phyloP scores from a whole-genome alignment of 148 eudicot species.

The Chenopodium berlandieri region DNA sequence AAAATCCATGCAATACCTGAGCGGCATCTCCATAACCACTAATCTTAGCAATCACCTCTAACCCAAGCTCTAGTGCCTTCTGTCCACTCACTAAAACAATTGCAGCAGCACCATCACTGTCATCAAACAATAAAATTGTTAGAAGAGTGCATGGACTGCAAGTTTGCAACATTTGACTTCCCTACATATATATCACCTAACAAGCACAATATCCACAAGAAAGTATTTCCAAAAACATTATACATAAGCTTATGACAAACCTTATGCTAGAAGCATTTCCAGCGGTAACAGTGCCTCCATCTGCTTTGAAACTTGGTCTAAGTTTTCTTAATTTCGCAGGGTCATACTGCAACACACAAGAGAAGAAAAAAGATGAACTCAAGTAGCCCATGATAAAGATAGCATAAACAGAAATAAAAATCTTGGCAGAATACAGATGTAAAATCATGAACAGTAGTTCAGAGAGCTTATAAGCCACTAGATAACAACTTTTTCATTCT shows the following conservation, averaged over 20 bases:
- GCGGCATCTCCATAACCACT: constrained; percentile 96
- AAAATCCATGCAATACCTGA: constrained; percentile 47
- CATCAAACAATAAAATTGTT: constrained; percentile 15
- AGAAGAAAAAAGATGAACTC: not conserved
- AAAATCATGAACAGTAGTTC: not conserved
- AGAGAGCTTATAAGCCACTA: not conserved
- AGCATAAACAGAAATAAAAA: not conserved
- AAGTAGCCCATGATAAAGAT: not conserved
- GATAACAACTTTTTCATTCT: not conserved
- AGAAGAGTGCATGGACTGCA: not conserved
- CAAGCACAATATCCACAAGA: not conserved
- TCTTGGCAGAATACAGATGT: not conserved
- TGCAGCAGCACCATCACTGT: constrained; percentile 99
- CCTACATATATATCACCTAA: not conserved
- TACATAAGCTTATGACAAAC: constrained; percentile 31
- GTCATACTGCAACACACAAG: constrained; percentile 60
- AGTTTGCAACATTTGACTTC: not conserved
- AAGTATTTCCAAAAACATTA: not conserved
- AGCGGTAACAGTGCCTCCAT: constrained; percentile 91
- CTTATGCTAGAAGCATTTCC: constrained; percentile 98
- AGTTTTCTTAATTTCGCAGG: constrained; percentile 90
- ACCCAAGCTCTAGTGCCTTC: constrained; percentile 79
- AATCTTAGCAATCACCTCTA: constrained; percentile 82
- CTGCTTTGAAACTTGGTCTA: constrained; percentile 86
- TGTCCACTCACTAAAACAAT: constrained; percentile 93